A percentile compares a stretch with the other conserved stretches of the same genome.
Conservation (phyloP, 2,329 filamentous ascomycete genomes). For the Colletotrichum tabaci region DNA sequence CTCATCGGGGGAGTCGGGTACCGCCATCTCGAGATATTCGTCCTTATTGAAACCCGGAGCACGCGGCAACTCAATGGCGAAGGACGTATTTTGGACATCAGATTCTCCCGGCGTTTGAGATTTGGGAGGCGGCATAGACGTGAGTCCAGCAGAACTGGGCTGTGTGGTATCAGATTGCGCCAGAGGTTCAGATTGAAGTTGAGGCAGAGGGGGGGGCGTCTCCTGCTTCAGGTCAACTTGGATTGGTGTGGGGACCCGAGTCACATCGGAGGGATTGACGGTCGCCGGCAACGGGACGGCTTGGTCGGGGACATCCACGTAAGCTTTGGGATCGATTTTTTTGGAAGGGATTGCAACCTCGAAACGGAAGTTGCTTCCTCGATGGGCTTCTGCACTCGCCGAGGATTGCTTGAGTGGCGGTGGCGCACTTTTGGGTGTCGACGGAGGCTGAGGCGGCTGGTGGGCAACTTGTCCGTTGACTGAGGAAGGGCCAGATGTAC, state of each 20-base stretch:
- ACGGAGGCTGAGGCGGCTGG: conserved; percentile 29
- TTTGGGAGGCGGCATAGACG: background rate
- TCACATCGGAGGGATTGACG: conserved; percentile 14
- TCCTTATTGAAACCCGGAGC: conserved; percentile 62
- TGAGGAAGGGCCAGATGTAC: conserved; percentile 49
- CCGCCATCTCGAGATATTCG: conserved; percentile 63
- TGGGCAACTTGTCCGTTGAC: conserved; percentile 46
- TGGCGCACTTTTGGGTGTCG: conserved; percentile 42
- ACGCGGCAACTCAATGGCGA: conserved; percentile 65
- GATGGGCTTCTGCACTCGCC: conserved; percentile 50
- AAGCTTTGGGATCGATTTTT: conserved; percentile 56
- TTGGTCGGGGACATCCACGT: conserved; percentile 51
- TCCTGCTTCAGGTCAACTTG: conserved; percentile 13
- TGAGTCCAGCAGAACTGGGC: background rate
- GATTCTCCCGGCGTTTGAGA: background rate
- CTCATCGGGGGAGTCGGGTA: conserved; percentile 63
- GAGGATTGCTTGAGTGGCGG: conserved; percentile 34
- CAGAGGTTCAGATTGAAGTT: background rate
- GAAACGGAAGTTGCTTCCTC: conserved; percentile 57
- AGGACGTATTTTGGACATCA: conserved; percentile 36
- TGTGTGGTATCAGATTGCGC: conserved; percentile 4
- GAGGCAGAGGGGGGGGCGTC: background rate
- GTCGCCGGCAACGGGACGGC: conserved; percentile 44
- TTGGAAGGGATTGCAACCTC: conserved; percentile 66
- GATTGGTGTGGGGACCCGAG: conserved; percentile 6